Evolutionary conservation across 768 basidiomycete species (phyloP).

Genomic region (Rubroboletus satanas): DNA sequence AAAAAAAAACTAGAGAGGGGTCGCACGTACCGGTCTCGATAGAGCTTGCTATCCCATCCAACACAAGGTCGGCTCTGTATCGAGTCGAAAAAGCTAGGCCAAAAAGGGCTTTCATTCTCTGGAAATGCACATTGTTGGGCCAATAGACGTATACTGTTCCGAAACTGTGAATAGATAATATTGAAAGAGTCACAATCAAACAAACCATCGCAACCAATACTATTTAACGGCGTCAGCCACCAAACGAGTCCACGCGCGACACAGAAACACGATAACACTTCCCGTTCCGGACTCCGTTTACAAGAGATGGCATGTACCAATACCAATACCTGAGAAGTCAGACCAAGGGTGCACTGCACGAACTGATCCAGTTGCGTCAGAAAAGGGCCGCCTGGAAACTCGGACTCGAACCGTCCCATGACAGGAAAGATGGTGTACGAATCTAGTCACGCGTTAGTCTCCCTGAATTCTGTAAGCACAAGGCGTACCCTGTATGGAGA

Average conservation of each 20-base stretch:
- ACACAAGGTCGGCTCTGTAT: constrained; percentile 34
- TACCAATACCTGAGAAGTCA: constrained; percentile 26
- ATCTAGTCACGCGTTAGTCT: constrained; percentile 9
- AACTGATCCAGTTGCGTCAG: constrained; percentile 25
- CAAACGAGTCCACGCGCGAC: constrained; percentile 29
- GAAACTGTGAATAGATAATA: not conserved
- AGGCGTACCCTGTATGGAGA: constrained; percentile 18
- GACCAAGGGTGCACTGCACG: constrained; percentile 19
- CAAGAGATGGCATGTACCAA: constrained; percentile 15
- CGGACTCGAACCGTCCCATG: constrained; percentile 27
- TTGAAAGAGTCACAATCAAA: not conserved
- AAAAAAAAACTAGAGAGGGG: constrained; percentile 23
- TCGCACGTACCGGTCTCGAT: constrained; percentile 30
- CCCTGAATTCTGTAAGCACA: not conserved
- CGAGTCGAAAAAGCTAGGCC: constrained; percentile 35
- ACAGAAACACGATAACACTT: constrained; percentile 26
- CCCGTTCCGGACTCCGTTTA: constrained; percentile 27
- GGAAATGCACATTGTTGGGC: constrained; percentile 35
- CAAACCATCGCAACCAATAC: constrained; percentile 36
- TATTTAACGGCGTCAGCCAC: constrained; percentile 34
- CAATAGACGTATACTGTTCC: constrained; percentile 39
- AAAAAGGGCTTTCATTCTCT: constrained; percentile 38
- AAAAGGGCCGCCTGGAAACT: constrained; percentile 35
- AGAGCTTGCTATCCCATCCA: constrained; percentile 34
- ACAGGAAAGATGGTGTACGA: constrained; percentile 13